These are phyloP conservation scores for Pestalotiopsis sp. DNA, from an alignment of 2,329 filamentous ascomycete species.

Conservation along the genomic window DNA sequence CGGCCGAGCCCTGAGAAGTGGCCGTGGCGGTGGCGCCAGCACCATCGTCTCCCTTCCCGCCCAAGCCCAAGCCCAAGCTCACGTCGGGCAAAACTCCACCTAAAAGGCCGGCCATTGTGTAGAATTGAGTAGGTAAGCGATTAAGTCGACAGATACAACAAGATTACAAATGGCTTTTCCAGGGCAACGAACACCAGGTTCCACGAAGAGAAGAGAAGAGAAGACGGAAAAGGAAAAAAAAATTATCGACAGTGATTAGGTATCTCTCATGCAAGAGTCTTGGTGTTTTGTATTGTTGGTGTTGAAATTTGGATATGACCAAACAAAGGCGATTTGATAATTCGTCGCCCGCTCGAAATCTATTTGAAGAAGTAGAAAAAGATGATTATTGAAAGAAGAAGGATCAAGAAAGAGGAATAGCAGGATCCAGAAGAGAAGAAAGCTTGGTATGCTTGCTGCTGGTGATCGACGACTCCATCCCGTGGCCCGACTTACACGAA, in stretches of 20 bases:
- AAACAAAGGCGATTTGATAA: not conserved
- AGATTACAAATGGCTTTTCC: slow-evolving; percentile 2
- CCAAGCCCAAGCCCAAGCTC: slow-evolving; percentile 9
- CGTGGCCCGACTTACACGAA: not conserved
- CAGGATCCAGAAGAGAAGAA: not conserved
- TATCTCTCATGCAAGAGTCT: not conserved
- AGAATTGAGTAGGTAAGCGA: not conserved
- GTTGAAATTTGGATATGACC: not conserved
- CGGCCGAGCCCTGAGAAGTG: not conserved
- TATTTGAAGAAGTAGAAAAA: slow-evolving; percentile 4
- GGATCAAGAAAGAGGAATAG: not conserved
- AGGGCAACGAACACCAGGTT: slow-evolving; percentile 12
- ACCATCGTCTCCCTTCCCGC: slow-evolving; percentile 11
- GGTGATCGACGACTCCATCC: not conserved
- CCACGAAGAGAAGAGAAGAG: slow-evolving; percentile 4
- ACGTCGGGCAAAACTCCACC: slow-evolving; percentile 9
- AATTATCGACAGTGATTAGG: not conserved
- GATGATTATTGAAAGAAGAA: not conserved
- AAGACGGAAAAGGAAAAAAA: slow-evolving; percentile 1
- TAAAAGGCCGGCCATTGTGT: slow-evolving; percentile 16
- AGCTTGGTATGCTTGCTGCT: not conserved
- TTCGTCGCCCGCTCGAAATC: not conserved
- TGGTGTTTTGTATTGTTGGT: not conserved
- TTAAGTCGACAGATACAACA: not conserved
- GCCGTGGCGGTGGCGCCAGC: not conserved